Percentiles rank a stretch among this genome's conserved stretches.
Evolutionary conservation across 2,329 filamentous ascomycete species (phyloP).

Genomic region (Colletotrichum horii): DNA sequence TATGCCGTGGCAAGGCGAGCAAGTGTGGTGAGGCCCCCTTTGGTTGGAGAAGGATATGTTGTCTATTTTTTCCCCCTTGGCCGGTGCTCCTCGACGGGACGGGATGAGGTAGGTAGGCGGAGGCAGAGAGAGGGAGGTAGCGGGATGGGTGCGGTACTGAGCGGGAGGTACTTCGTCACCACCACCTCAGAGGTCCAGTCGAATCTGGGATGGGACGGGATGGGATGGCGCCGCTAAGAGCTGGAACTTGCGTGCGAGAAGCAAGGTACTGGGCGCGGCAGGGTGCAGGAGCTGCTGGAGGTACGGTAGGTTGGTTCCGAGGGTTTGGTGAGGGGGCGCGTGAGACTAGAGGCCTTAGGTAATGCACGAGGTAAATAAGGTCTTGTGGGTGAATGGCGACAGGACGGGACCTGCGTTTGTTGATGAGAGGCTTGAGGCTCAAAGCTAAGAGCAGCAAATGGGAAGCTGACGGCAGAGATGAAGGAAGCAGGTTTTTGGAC

Average conservation of each 20-base stretch:
- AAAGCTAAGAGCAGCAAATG: neutral
- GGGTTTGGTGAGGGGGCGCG: neutral
- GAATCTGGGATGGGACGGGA: slow-evolving; percentile 1
- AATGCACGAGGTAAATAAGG: neutral
- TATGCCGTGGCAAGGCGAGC: slow-evolving; percentile 8
- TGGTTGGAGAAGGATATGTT: slow-evolving; percentile 21
- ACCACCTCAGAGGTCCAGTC: neutral
- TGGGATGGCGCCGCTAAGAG: neutral
- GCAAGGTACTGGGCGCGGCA: neutral
- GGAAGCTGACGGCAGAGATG: neutral
- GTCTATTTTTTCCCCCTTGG: slow-evolving; percentile 7
- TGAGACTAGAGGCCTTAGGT: neutral
- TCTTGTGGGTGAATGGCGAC: neutral
- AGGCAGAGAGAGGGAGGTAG: neutral
- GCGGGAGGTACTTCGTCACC: slow-evolving; percentile 2
- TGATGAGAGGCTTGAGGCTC: neutral
- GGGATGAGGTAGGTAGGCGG: slow-evolving; percentile 1
- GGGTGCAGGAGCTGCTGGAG: neutral
- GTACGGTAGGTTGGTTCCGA: neutral
- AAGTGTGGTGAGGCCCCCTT: slow-evolving; percentile 6
- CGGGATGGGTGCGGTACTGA: neutral
- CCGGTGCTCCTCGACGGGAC: neutral
- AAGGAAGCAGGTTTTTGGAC: neutral
- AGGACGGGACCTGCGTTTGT: neutral
- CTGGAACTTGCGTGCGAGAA: neutral